Base-by-base conservation (phyloP, 306 rosid species). In the Myrica gale region DNA sequence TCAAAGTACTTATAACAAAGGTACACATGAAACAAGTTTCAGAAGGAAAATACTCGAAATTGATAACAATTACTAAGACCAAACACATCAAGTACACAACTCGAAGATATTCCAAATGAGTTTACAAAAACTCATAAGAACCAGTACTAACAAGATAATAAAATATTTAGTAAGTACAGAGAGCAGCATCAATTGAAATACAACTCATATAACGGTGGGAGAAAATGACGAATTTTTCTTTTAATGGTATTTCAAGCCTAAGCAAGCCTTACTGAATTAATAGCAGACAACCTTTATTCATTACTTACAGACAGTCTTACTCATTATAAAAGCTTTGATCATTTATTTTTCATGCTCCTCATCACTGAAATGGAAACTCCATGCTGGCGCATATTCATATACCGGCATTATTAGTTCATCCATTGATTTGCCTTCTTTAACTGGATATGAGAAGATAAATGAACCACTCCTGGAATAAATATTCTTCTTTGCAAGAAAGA, bases 1-100 rank as follows among this genome's bases (percentile, higher is more conserved):
- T 60, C 69, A 77, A 70, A 57, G 79, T 9, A 65, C 71, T 79
- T 80, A 77, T 48, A 67, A 58, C 46, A 45, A 63, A 56, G 48
- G 43, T 63, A 75, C 76, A 63, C 69, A 69, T 53, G 23, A 42
- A 56, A 47, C 50, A 13, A 62, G 56, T 67, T 82, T 82, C 43
- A 69, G 41, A 72, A 10, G 52, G 37, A 50, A 37, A 51, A 15
- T 42, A 74, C 51, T 11, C 45, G 41, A 19, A 76, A 41, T 15
- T 80, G 68, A 74, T 46, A 71, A 66, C 8, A 58, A 51, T 19
- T n/a, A 26, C 21, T n/a, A 65, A 43, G 47, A 17, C 5, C 4
- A 41, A 16, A 43, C 48, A 17, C 32, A 17, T 41, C n/a, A 44
- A 41, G 42, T 66, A 57, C 60, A 57, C 39, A 7, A 66, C 17